These are phyloP conservation scores for Phytopythium chamaehyphon DNA, from an alignment of 352 stramenopile genomes.

Conservation along the genomic window DNA sequence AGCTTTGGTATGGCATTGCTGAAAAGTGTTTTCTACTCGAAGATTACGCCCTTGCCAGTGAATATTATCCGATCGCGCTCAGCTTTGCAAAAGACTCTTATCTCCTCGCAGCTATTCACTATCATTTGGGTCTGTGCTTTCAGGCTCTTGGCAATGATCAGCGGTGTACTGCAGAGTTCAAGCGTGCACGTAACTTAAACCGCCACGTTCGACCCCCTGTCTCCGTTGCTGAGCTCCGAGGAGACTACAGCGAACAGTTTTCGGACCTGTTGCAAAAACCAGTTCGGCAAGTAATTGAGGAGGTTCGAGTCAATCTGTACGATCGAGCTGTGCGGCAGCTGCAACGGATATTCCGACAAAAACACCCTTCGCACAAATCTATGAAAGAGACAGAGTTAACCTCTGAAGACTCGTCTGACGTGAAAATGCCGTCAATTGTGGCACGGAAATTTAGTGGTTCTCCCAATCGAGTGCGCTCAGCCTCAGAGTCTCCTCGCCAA, in stretches of 20 bases:
- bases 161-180: slow-evolving; percentile 59
- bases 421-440: slow-evolving; percentile 6
- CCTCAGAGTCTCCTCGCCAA: not conserved
- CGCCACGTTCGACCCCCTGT: slow-evolving; percentile 46
- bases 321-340: slow-evolving; percentile 52
- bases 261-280: slow-evolving; percentile 37
- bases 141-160: slow-evolving; percentile 41
- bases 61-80: slow-evolving; percentile 54
- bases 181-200: slow-evolving; percentile 61
- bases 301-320: slow-evolving; percentile 58
- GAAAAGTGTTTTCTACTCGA: slow-evolving; percentile 67
- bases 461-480: not conserved
- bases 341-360: slow-evolving; percentile 57
- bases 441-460: slow-evolving; percentile 4
- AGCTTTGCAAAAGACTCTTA: slow-evolving; percentile 67
- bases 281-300: slow-evolving; percentile 41
- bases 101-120: slow-evolving; percentile 44
- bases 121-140: slow-evolving; percentile 55
- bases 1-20: slow-evolving; percentile 45
- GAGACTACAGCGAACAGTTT: slow-evolving; percentile 44
- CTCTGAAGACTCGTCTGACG: not conserved
- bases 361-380: slow-evolving; percentile 11
- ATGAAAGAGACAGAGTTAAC: not conserved
- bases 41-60: slow-evolving; percentile 54
- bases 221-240: slow-evolving; percentile 35